These are phyloP conservation scores for Gillenia trifoliata DNA, from an alignment of 306 rosid genomes.

Conservation along the genomic window DNA sequence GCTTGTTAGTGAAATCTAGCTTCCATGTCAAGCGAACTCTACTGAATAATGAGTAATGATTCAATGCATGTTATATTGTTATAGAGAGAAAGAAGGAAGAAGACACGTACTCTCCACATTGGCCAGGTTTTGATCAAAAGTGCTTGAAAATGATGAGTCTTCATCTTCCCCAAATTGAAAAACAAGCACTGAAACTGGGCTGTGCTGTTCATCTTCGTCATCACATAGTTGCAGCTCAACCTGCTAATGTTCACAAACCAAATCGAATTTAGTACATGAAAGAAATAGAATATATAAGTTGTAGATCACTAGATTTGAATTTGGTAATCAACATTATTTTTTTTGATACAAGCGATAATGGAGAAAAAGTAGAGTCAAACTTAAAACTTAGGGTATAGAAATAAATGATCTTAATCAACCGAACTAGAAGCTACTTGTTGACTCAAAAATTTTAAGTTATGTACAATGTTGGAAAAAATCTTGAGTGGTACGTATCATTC, in stretches of 20 bases:
- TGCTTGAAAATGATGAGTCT: constrained; percentile 23
- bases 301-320: background rate
- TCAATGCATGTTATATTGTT: background rate
- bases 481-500: too few relatives aligned
- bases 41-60: background rate
- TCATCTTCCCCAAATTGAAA: constrained; percentile 41
- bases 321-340: background rate
- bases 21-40: background rate
- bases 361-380: too few relatives aligned
- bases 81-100: background rate
- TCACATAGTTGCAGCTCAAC: constrained; percentile 14
- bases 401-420: too few relatives aligned
- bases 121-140: constrained; percentile 45
- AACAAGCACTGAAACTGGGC: constrained; percentile 65
- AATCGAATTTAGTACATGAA: background rate
- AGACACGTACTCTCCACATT: constrained; percentile 44
- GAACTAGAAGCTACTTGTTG: too few relatives aligned
- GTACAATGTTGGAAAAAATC: too few relatives aligned
- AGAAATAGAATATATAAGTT: background rate
- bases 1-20: background rate
- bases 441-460: too few relatives aligned
- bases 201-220: constrained; percentile 52
- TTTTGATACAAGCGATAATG: background rate
- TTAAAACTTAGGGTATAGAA: too few relatives aligned
- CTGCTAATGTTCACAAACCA: constrained; percentile 19